Evolutionary conservation across 352 stramenopile species (phyloP), one percentile per base, ranked within the genome.

Genomic region (Globisporangium megalacanthum): DNA sequence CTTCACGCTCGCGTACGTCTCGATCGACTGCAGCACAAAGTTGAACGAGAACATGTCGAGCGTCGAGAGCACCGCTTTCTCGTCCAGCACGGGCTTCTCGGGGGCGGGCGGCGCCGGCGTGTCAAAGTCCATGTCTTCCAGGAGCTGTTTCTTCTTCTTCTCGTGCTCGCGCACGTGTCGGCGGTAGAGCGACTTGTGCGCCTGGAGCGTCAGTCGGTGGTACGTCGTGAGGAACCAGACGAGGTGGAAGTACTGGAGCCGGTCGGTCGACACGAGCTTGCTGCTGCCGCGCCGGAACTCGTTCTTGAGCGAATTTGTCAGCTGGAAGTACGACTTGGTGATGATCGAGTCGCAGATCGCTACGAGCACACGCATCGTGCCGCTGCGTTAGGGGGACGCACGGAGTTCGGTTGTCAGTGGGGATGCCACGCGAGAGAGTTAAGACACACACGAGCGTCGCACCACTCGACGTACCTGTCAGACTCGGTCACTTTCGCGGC

Each of bases 11-110:
- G 79, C 83, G 52, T 91, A 95, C 45, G 76, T 93, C 66, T 95
- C 85, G 48, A 95, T 89, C 22, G 85, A 95, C 56, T 95, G 85
- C 0, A 95, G 72, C 15, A 95, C 79, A 49, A 95, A 95, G 58
- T 95, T 95, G 70, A 95, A 95, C 10, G 85, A 95, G 62, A 95
- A 95, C 85, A 95, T 95, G 73, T 95, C 85, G 47, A 95, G 68
- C 10, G 85, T 92, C 19, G 83, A 86, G 31, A 95, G 68, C 54
- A 92, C 79, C 1, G 83, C 77, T 57, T 92, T 93, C 52, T 93
- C 83, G 56, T 92, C 73, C 25, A 85, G 83, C 5, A 68, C 62
- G 15, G 81, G 79, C 50, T 80, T 85, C 25, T 68, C 52, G 4
- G 76, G 70, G 25, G 65, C 31, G 25, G 61, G 39, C n/a, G 77